Conservation (phyloP, 352 stramenopile genomes). For the Phytophthora tubulina region DNA sequence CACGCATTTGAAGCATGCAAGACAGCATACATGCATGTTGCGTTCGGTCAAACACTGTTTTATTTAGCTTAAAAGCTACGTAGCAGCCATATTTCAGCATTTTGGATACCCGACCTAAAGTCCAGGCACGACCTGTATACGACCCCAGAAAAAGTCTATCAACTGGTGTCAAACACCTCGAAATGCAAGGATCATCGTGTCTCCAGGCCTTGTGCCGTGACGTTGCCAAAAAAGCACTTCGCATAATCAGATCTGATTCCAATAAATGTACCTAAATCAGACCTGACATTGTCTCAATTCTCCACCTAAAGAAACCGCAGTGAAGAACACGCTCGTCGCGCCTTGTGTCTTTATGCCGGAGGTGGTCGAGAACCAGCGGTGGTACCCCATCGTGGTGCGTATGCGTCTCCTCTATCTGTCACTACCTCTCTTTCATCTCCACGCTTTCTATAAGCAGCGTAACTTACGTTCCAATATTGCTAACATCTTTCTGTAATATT, state of each 20-base stretch:
- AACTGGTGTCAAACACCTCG: too few relatives aligned
- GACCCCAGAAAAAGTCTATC: too few relatives aligned
- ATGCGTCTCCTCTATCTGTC: constrained; percentile 19
- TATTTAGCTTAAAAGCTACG: too few relatives aligned
- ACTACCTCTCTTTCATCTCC: not conserved
- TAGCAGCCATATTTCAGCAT: too few relatives aligned
- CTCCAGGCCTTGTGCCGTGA: too few relatives aligned
- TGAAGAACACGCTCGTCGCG: constrained; percentile 2
- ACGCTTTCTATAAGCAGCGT: not conserved
- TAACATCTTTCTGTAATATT: constrained; percentile 14
- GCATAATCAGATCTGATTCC: constrained; percentile 10
- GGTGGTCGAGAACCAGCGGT: constrained; percentile 90
- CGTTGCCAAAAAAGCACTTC: not conserved
- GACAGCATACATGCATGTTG: too few relatives aligned
- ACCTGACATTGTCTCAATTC: constrained; percentile 22
- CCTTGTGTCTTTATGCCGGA: constrained; percentile 51
- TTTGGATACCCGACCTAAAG: too few relatives aligned
- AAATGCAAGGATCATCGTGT: too few relatives aligned
- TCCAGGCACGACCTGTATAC: too few relatives aligned
- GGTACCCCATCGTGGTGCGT: constrained; percentile 81
- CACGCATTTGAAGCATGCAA: too few relatives aligned
- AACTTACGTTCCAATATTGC: constrained; percentile 1
- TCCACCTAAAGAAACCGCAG: constrained; percentile 18
- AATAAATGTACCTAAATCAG: not conserved
- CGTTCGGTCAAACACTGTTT: too few relatives aligned